phyloP scores from a whole-genome alignment of 129 eudicot species.

The Ambrosia trifida region DNA sequence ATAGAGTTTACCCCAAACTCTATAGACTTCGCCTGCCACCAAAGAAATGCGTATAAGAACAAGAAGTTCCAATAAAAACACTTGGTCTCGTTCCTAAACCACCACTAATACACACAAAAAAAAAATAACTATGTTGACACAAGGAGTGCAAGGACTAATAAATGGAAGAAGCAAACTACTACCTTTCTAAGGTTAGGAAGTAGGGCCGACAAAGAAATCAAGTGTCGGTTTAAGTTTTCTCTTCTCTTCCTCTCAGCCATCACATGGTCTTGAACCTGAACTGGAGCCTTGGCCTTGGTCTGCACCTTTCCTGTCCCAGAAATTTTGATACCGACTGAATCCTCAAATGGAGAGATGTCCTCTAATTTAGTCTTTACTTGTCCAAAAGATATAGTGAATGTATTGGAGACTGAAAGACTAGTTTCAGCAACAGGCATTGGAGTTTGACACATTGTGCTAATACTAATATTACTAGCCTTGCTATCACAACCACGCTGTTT shows the following conservation, averaged over 20 bases:
- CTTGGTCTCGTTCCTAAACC: too few species aligned
- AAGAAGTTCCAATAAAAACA: too few species aligned
- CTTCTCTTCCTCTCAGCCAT: slow-evolving; percentile 28
- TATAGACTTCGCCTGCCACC: too few species aligned
- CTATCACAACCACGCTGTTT: background rate
- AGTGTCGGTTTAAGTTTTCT: slow-evolving; percentile 21
- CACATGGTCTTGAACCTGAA: slow-evolving; percentile 21
- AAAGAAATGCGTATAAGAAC: too few species aligned
- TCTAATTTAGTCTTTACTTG: slow-evolving; percentile 15
- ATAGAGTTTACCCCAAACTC: too few species aligned
- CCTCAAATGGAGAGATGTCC: background rate
- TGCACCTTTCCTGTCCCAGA: background rate
- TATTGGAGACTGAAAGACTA: slow-evolving; percentile 17
- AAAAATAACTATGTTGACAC: too few species aligned
- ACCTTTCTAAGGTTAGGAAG: slow-evolving; percentile 40
- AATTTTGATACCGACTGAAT: background rate
- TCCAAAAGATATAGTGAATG: slow-evolving; percentile 29
- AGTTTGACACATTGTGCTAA: slow-evolving; percentile 1
- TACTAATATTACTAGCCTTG: background rate
- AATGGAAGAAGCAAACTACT: background rate
- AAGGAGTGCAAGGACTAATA: background rate
- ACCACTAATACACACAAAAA: too few species aligned
- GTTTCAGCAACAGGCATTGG: background rate
- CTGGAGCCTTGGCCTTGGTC: background rate
- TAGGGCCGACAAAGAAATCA: slow-evolving; percentile 31